Percentiles rank a stretch among this genome's conserved stretches.
These are phyloP conservation scores for Tylopilus felleus DNA, from an alignment of 768 basidiomycete species.

Conservation along the genomic window DNA sequence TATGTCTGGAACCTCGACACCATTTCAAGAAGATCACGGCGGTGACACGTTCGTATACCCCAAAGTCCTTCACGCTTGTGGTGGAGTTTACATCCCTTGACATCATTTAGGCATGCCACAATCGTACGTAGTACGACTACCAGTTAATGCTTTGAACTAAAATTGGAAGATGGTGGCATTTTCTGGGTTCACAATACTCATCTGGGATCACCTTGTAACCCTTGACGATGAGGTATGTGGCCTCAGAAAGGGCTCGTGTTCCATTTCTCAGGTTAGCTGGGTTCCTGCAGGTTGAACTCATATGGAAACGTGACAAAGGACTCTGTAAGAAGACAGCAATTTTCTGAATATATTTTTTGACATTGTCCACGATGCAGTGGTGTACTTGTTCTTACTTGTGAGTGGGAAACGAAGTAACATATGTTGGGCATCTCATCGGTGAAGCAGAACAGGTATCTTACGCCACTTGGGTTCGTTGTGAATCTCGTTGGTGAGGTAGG, in stretches of 20 bases:
- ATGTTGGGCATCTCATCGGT: not conserved
- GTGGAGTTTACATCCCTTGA: not conserved
- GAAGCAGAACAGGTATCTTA: conserved; percentile 59
- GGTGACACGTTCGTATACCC: not conserved
- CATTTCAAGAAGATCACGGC: not conserved
- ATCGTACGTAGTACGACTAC: conserved; percentile 3
- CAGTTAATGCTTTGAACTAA: not conserved
- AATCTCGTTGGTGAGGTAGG: conserved; percentile 39
- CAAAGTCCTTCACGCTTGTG: not conserved
- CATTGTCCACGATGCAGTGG: conserved; percentile 19
- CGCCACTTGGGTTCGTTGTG: conserved; percentile 58
- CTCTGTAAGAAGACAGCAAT: conserved; percentile 26
- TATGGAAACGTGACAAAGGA: conserved; percentile 38
- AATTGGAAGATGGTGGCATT: conserved; percentile 48
- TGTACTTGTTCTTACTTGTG: conserved; percentile 38
- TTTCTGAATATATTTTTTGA: not conserved
- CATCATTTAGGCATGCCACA: conserved; percentile 4
- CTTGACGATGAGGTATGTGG: conserved; percentile 36
- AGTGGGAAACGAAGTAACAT: conserved; percentile 2
- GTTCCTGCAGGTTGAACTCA: conserved; percentile 30
- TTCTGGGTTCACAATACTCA: conserved; percentile 45
- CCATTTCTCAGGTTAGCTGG: not conserved
- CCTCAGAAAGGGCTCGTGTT: not conserved
- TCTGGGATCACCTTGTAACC: conserved; percentile 46
- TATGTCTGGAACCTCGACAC: conserved; percentile 1